These are phyloP conservation scores for Wallacemonas sp. DNA, from an alignment of 208 protist genomes.

Conservation along the genomic window DNA sequence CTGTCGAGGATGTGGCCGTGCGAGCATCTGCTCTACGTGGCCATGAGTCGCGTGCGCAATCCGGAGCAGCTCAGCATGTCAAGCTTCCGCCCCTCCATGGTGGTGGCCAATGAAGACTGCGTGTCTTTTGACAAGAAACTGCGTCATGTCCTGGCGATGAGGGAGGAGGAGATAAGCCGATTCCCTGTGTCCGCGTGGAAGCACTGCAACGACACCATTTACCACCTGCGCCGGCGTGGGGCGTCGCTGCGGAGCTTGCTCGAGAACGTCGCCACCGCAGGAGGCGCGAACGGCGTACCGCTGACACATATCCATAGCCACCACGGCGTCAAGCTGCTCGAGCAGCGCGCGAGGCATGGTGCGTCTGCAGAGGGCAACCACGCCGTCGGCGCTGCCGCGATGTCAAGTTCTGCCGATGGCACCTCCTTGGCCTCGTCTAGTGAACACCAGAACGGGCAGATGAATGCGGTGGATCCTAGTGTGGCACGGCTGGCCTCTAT, in stretches of 20 bases:
- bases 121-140: conserved; percentile 77
- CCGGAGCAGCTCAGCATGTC: conserved; percentile 89
- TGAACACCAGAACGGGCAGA: not conserved
- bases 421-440: not conserved
- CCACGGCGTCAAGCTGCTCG: not conserved
- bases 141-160: conserved; percentile 28
- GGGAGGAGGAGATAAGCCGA: conserved; percentile 37
- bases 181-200: conserved; percentile 82
- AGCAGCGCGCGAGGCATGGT: not conserved
- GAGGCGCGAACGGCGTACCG: conserved; percentile 19
- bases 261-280: conserved; percentile 26
- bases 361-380: not conserved
- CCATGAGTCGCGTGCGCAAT: conserved; percentile 89
- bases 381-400: not conserved
- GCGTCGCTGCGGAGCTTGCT: conserved; percentile 65
- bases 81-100: conserved; percentile 67
- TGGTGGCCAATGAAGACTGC: conserved; percentile 75
- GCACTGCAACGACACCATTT: conserved; percentile 87
- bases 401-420: not conserved
- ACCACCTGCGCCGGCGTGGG: conserved; percentile 71
- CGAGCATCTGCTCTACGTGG: conserved; percentile 87
- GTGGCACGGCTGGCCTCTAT: conserved; percentile 42
- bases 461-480: not conserved
- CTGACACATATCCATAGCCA: not conserved
- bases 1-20: conserved; percentile 90